Evolutionary conservation across 2,329 filamentous ascomycete genomes (phyloP).

Genomic region (Tolypocladium endophyticum): DNA sequence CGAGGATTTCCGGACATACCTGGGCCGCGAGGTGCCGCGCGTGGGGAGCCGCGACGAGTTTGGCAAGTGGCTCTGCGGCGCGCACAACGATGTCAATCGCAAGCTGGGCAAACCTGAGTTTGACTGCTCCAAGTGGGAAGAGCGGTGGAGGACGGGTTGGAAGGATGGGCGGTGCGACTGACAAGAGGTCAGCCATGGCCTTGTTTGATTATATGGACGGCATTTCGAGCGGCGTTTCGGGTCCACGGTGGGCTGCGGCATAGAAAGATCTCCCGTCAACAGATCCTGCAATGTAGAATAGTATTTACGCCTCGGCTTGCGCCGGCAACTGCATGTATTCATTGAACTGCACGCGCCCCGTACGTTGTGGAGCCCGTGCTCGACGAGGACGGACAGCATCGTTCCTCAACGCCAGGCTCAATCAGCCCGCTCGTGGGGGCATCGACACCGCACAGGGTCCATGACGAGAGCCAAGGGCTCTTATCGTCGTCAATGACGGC

Average conservation of each 20-base stretch:
- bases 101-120: constrained; percentile 88
- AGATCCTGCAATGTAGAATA: neutral
- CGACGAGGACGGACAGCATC: neutral
- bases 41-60: constrained; percentile 56
- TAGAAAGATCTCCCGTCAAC: neutral
- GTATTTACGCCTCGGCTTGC: neutral
- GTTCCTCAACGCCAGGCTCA: neutral
- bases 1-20: constrained; percentile 78
- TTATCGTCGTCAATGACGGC: neutral
- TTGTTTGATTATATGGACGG: neutral
- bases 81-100: constrained; percentile 77
- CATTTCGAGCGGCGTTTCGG: neutral
- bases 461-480: neutral
- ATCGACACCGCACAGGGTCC: neutral
- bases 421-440: neutral
- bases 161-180: constrained; percentile 54
- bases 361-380: neutral
- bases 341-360: neutral
- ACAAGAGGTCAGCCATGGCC: constrained; percentile 2
- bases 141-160: constrained; percentile 91
- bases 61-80: constrained; percentile 73
- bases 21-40: constrained; percentile 58
- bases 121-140: constrained; percentile 83
- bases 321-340: neutral
- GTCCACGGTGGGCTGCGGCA: neutral